These are phyloP conservation scores for Malus orientalis DNA, from an alignment of 306 rosid species.

Conservation along the genomic window DNA sequence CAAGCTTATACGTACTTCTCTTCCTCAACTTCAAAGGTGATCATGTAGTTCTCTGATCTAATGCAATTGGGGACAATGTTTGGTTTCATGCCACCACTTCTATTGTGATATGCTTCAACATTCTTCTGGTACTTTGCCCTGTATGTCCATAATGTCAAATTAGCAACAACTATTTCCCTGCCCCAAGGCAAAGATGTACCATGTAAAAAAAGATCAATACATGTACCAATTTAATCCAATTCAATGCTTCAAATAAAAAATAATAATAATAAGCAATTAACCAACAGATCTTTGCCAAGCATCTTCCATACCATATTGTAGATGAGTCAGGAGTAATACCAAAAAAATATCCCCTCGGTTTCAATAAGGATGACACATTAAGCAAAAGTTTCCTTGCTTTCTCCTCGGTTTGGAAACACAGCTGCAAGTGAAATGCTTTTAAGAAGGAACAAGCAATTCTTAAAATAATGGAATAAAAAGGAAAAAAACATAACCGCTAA, in stretches of 20 bases:
- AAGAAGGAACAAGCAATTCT: neutral
- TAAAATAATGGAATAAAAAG: neutral
- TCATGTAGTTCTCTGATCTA: conserved; percentile 91
- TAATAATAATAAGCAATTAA: neutral
- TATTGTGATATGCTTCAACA: conserved; percentile 95
- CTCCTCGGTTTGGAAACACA: conserved; percentile 90
- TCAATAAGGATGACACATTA: conserved; percentile 76
- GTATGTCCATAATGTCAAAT: conserved; percentile 1
- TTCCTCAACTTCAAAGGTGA: conserved; percentile 94
- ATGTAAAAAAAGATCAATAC: neutral
- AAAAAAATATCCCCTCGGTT: conserved; percentile 96
- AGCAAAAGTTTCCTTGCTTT: conserved; percentile 73
- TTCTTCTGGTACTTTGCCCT: conserved; percentile 99
- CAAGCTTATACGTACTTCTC: conserved; percentile 59
- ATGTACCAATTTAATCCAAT: neutral
- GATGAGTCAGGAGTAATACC: conserved; percentile 99
- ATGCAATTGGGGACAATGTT: conserved; percentile 97
- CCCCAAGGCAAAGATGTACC: neutral
- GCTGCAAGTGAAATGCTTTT: conserved; percentile 39
- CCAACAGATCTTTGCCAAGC: conserved; percentile 15
- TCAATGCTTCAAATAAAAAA: neutral
- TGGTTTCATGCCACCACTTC: conserved; percentile 79
- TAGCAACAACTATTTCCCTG: neutral
- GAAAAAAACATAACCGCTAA: neutral
- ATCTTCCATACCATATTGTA: conserved; percentile 82